Percentiles rank a stretch among this genome's conserved stretches.
Conservation (phyloP, 208 protist species). For the Porcisia hertigi region DNA sequence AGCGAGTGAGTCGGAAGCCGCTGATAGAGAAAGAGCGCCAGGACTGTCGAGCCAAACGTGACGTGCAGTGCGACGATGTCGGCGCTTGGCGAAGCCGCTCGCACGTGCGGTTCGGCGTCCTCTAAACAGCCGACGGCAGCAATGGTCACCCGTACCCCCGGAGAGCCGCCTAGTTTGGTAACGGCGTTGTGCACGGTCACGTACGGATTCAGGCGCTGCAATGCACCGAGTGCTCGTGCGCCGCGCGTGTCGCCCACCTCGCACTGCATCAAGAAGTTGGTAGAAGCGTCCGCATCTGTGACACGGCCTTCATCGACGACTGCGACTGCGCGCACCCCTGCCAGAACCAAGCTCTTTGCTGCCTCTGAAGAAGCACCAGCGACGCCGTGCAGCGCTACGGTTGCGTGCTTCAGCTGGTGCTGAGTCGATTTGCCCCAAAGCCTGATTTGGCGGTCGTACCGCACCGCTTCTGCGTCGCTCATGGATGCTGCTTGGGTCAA, state of each 20-base stretch:
- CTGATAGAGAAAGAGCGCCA: constrained; percentile 42
- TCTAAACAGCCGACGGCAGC: constrained; percentile 21
- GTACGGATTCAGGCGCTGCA: constrained; percentile 55
- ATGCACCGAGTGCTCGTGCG: constrained; percentile 15
- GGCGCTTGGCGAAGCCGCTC: neutral
- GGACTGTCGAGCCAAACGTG: constrained; percentile 12
- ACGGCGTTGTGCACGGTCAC: constrained; percentile 26
- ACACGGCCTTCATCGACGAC: constrained; percentile 45
- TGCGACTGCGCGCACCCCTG: constrained; percentile 69
- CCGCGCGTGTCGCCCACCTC: constrained; percentile 29
- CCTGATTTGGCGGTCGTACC: constrained; percentile 94
- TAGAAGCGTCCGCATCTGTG: constrained; percentile 24
- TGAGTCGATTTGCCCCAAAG: constrained; percentile 92
- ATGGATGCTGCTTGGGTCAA: constrained; percentile 11
- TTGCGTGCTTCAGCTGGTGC: constrained; percentile 72
- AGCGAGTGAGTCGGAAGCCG: constrained; percentile 6
- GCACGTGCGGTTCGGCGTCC: constrained; percentile 16
- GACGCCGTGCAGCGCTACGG: constrained; percentile 62
- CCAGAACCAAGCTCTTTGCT: constrained; percentile 92
- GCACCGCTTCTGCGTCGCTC: constrained; percentile 60
- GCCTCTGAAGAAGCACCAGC: constrained; percentile 70
- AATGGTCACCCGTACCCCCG: constrained; percentile 9
- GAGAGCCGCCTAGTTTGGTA: neutral
- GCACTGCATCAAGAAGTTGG: constrained; percentile 72
- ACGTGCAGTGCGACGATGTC: constrained; percentile 27